phyloP scores from a whole-genome alignment of 306 rosid genomes.

The Acacia acuminata region DNA sequence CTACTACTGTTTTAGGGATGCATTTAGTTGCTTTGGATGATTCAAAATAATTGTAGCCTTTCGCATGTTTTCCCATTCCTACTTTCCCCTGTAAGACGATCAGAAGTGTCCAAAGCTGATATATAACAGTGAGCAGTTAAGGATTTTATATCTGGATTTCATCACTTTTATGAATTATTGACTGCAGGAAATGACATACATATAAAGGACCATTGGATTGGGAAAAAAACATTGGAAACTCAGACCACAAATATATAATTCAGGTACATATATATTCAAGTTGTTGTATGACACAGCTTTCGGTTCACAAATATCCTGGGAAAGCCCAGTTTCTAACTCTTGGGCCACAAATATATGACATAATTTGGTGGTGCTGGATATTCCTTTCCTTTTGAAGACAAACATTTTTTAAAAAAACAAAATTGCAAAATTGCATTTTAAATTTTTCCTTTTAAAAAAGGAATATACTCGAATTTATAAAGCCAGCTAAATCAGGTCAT shows the following conservation, averaged over 20 bases:
- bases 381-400: background rate
- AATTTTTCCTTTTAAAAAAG: too few relatives aligned
- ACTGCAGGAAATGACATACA: background rate
- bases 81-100: background rate
- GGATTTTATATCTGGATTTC: background rate
- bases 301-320: background rate
- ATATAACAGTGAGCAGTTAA: background rate
- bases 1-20: conserved; percentile 17
- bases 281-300: too few relatives aligned
- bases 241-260: background rate
- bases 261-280: background rate
- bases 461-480: background rate
- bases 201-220: background rate
- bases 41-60: background rate
- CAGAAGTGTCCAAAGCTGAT: background rate
- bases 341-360: background rate
- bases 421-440: background rate
- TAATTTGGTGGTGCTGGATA: background rate
- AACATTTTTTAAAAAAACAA: background rate
- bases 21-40: background rate
- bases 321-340: background rate
- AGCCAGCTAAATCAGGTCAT: too few relatives aligned
- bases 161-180: background rate
- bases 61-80: background rate
- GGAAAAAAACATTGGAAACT: background rate